Evolutionary conservation across 345 rosid species (phyloP).

Genomic region (Eutrema heterophyllum): DNA sequence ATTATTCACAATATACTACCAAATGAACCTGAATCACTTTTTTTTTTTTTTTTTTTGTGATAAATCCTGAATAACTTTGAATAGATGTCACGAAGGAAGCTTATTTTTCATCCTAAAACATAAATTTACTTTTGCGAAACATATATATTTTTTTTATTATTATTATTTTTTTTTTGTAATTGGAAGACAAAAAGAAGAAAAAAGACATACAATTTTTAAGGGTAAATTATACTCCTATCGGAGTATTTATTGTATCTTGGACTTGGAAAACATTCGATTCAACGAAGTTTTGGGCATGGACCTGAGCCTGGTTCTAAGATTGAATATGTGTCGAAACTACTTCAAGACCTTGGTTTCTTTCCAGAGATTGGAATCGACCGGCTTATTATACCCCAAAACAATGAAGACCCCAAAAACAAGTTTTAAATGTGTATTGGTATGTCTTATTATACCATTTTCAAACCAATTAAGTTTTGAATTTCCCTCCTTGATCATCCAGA

Average conservation of each 20-base stretch:
- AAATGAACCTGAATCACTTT: no score
- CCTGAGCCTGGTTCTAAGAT: not conserved
- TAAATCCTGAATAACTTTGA: no score
- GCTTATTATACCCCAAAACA: conserved; percentile 23
- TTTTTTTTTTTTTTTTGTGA: no score
- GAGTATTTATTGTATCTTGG: not conserved
- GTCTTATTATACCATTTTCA: not conserved
- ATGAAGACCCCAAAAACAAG: not conserved
- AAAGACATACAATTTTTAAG: not conserved
- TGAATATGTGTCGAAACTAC: not conserved
- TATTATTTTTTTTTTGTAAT: not conserved
- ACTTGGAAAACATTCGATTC: not conserved
- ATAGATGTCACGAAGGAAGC: no score
- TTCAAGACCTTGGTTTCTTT: conserved; percentile 20
- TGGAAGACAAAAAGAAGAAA: not conserved
- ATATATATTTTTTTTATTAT: no score
- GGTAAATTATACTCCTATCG: not conserved
- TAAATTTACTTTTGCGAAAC: not conserved
- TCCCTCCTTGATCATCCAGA: not conserved
- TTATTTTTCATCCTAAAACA: not conserved
- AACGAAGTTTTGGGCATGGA: not conserved
- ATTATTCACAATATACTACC: not conserved
- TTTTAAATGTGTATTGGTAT: conserved; percentile 6
- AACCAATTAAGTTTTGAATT: no score
- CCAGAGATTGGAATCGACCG: not conserved